Evolutionary conservation across 1,284 basidiomycete species (phyloP), one percentile per base, ranked within the genome.

Genomic region (Lentinula novae-zelandiae): DNA sequence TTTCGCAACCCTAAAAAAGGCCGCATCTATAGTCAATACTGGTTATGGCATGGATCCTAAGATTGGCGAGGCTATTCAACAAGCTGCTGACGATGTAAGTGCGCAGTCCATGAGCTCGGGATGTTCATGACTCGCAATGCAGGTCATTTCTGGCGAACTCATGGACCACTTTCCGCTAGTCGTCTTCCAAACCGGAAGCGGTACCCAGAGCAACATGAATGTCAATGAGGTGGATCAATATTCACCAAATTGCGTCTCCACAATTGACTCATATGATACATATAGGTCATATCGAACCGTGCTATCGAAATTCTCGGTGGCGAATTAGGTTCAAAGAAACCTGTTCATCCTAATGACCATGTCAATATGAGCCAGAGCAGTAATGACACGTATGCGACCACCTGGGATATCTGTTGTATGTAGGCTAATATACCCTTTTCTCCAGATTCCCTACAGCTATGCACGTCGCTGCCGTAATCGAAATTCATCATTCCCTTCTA

Each of bases 151-250:
- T 57, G 96, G 96, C 63, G 94, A 96, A 76, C 86, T 99, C 63
- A 83, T 89, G 44, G 94, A 95, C 66, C 92, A 99, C 76, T 99
- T 99, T 81, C 97, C 97, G 31, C 81, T 99, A 42, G 97, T 99
- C 60, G 96, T 99, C 54, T 99, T 98, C 86, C 97, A 99, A 78
- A 99, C 97, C 53, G 97, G 97, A 62, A 97, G 94, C 62, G 97
- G 97, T 56, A 99, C 97, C 2, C 97, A 99, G 78, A 96, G 93
- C 74, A 99, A 99, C 82, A 99, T 99, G 97, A 99, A 99, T 77
- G 93, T 87, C 64, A 99, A 99, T 76, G 97, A 99, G 85, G 92
- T 88, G 62, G 51, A 65, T 9, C 27, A 50, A 51, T 27, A 5
- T 60, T 9, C 22, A 22, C 49, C 38, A n/a, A 2, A 40, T 12